Percentiles rank a stretch among this genome's conserved stretches.
Evolutionary conservation across 352 stramenopile genomes (phyloP).

Genomic region (Globisporangium parvum): DNA sequence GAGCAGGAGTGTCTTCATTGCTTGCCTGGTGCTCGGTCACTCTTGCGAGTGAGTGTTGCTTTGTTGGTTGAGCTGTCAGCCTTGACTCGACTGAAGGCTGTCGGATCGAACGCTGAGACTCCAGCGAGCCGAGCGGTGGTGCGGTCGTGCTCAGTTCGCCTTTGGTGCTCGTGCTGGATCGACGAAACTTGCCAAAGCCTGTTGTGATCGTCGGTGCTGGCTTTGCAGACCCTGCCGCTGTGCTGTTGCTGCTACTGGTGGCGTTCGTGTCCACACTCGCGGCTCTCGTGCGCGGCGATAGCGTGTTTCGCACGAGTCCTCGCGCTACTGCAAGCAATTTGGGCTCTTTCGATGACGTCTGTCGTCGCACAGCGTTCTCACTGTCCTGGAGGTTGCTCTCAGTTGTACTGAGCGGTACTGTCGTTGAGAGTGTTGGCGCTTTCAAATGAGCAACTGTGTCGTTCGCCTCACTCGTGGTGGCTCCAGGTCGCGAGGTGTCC

Average conservation of each 20-base stretch:
- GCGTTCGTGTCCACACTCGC: neutral
- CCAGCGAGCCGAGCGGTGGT: neutral
- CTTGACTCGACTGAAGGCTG: neutral
- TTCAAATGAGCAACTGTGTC: neutral
- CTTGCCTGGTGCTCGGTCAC: neutral
- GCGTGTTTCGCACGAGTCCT: slow-evolving; percentile 2
- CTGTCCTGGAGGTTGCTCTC: neutral
- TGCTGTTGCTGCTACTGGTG: neutral
- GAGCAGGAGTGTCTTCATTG: too few relatives aligned
- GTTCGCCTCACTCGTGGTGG: slow-evolving; percentile 1
- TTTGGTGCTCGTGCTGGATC: slow-evolving; percentile 20
- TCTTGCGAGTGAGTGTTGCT: neutral
- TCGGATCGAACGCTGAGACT: neutral
- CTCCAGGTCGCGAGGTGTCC: neutral
- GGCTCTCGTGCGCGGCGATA: slow-evolving; percentile 6
- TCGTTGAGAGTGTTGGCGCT: neutral
- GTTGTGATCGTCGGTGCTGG: slow-evolving; percentile 8
- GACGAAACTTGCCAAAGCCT: slow-evolving; percentile 50
- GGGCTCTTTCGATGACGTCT: slow-evolving; percentile 4
- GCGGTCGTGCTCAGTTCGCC: neutral
- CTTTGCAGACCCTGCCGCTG: neutral
- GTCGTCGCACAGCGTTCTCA: neutral
- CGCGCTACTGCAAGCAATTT: slow-evolving; percentile 10
- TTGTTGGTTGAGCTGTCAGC: neutral
- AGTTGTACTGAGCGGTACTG: too few relatives aligned